Conservation (phyloP, 371 early-diverging fungal species). For the Syncephalastrum monosporum region DNA sequence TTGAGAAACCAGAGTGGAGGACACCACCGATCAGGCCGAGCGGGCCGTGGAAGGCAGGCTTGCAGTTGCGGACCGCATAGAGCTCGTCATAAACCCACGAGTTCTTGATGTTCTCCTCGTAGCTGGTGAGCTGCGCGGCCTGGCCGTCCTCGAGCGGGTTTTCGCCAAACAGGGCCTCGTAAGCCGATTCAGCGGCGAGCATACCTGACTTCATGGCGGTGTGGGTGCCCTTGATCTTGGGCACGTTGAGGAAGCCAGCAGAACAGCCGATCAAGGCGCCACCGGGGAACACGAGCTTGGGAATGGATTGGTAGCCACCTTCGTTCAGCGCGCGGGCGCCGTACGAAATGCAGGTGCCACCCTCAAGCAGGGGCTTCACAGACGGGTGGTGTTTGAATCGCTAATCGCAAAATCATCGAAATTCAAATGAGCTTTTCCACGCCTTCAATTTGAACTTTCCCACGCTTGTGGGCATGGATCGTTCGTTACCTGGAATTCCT, state of each 20-base stretch:
- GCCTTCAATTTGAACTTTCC: slow-evolving; percentile 4
- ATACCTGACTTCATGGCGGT: slow-evolving; percentile 98
- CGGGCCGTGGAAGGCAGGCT: slow-evolving; percentile 92
- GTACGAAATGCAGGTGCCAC: slow-evolving; percentile 91
- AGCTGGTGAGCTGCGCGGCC: slow-evolving; percentile 58
- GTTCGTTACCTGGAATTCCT: slow-evolving; percentile 80
- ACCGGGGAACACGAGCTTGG: slow-evolving; percentile 94
- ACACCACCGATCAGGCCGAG: slow-evolving; percentile 91
- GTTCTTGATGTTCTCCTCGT: slow-evolving; percentile 79
- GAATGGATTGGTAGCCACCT: slow-evolving; percentile 93
- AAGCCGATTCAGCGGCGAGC: slow-evolving; percentile 86
- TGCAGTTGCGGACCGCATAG: slow-evolving; percentile 85
- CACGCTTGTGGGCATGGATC: background rate
- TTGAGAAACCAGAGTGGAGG: slow-evolving; percentile 87
- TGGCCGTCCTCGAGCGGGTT: slow-evolving; percentile 31
- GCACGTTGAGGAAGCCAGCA: slow-evolving; percentile 96
- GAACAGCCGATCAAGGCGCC: slow-evolving; percentile 96
- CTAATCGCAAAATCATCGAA: slow-evolving; percentile 29
- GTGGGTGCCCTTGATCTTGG: slow-evolving; percentile 99
- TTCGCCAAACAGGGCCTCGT: slow-evolving; percentile 59
- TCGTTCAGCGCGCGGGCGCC: slow-evolving; percentile 97
- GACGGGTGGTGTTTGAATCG: slow-evolving; percentile 93
- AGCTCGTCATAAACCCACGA: slow-evolving; percentile 96
- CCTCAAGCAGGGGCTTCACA: slow-evolving; percentile 80
- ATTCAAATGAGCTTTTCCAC: slow-evolving; percentile 16